Conservation (phyloP, 2,329 filamentous ascomycete species). For the Epicoccum sorghinum region DNA sequence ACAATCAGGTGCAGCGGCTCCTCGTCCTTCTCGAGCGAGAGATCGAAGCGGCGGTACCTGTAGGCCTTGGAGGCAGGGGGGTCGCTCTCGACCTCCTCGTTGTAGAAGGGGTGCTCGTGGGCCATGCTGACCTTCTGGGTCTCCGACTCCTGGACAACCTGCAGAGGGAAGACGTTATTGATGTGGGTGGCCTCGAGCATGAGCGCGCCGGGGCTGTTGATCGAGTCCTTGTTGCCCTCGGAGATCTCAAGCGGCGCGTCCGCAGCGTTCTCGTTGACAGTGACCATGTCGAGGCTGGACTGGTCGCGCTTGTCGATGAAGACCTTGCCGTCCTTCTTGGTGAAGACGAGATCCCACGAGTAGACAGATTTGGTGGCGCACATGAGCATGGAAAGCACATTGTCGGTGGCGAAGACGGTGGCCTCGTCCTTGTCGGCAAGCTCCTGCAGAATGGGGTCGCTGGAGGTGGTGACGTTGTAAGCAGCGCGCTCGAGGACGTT, state of each 20-base stretch:
- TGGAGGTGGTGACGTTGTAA: slow-evolving; percentile 97
- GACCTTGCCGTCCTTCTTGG: slow-evolving; percentile 92
- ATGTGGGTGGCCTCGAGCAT: slow-evolving; percentile 99
- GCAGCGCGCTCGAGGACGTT: slow-evolving; percentile 89
- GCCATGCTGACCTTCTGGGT: slow-evolving; percentile 80
- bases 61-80: slow-evolving; percentile 95
- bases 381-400: slow-evolving; percentile 99
- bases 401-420: slow-evolving; percentile 95
- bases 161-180: slow-evolving; percentile 99
- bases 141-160: slow-evolving; percentile 86
- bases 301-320: slow-evolving; percentile 99
- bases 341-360: slow-evolving; percentile 96
- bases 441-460: slow-evolving; percentile 95
- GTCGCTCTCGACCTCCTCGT: slow-evolving; percentile 88
- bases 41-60: slow-evolving; percentile 97
- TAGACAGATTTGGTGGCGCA: slow-evolving; percentile 96
- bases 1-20: slow-evolving; percentile 93
- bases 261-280: slow-evolving; percentile 97
- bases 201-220: slow-evolving; percentile 92
- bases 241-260: slow-evolving; percentile 91
- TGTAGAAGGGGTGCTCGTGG: slow-evolving; percentile 97
- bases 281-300: slow-evolving; percentile 93
- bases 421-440: slow-evolving; percentile 95
- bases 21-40: slow-evolving; percentile 88
- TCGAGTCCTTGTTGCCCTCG: slow-evolving; percentile 89